Conservation (phyloP, 2,329 filamentous ascomycete species). For the Neodidymelliopsis sp. region DNA sequence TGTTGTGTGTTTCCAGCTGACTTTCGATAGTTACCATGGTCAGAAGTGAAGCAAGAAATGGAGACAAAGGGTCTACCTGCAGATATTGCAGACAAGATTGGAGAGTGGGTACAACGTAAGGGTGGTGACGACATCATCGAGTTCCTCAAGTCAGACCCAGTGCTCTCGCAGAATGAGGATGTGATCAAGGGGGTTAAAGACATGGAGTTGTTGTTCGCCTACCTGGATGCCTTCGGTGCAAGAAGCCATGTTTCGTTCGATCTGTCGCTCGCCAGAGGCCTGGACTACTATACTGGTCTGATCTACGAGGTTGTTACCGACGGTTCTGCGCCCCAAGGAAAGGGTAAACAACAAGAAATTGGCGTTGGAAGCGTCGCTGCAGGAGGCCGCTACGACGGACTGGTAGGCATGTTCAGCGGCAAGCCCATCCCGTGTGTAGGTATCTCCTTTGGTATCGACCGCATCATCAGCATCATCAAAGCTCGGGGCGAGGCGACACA, state of each 20-base stretch:
- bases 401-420: slow-evolving; percentile 92
- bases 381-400: slow-evolving; percentile 88
- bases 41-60: slow-evolving; percentile 91
- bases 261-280: slow-evolving; percentile 84
- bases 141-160: slow-evolving; percentile 35
- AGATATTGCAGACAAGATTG: slow-evolving; percentile 84
- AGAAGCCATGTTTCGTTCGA: slow-evolving; percentile 84
- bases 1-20: slow-evolving; percentile 18
- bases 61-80: slow-evolving; percentile 84
- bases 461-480: slow-evolving; percentile 93
- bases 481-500: slow-evolving; percentile 70
- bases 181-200: slow-evolving; percentile 80
- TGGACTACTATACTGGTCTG: slow-evolving; percentile 92
- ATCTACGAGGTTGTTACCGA: slow-evolving; percentile 91
- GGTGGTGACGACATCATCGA: slow-evolving; percentile 75
- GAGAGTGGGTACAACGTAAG: slow-evolving; percentile 80
- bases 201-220: slow-evolving; percentile 80
- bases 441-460: slow-evolving; percentile 93
- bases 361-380: slow-evolving; percentile 89
- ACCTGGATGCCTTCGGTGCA: slow-evolving; percentile 79
- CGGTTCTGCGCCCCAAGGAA: slow-evolving; percentile 66
- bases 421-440: slow-evolving; percentile 92
- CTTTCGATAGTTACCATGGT: slow-evolving; percentile 68
- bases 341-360: slow-evolving; percentile 54
- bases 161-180: slow-evolving; percentile 66